Evolutionary conservation across 139 green algal species (phyloP), one percentile per base, ranked within the genome.

Genomic region (Chlamydomonas incerta): DNA sequence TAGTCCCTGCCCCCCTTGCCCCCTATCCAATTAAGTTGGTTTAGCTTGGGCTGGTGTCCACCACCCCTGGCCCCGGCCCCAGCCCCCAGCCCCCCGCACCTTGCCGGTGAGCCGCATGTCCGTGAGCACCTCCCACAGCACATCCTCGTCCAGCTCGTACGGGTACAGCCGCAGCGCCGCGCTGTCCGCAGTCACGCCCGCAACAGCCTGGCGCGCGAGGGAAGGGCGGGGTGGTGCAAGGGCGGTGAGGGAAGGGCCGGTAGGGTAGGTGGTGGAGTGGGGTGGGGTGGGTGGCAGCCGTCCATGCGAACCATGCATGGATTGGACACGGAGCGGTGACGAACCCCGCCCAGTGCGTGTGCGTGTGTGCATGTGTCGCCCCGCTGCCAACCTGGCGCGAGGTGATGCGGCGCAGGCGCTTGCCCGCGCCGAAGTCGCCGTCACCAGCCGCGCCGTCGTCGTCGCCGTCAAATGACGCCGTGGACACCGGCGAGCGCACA

Each of bases 71-170:
- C n/a, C n/a, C n/a, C n/a, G n/a, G n/a, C n/a, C n/a, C 41, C 41
- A 50, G 8, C 41, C 41, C 41, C 41, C 8, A 5, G 6, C 41
- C 41, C 8, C 41, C 31, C 70, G 0, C 52, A 88, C 84, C 79
- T 85, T 85, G 62, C 74, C 41, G 10, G 41, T 23, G 17, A 88
- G 58, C 28, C 70, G 65, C 83, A 92, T 85, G 29, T 72, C 83
- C 14, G 31, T 77, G 88, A 93, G 88, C 2, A 91, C 89, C 82
- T 94, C 87, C 89, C 86, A 91, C 75, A 94, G 74, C 33, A 83
- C 72, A 23, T 89, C 87, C 52, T 87, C 74, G 24, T 92, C 88
- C 18, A 94, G 62, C 18, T 91, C 90, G n/a, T 86, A 87, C 11
- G 65, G 66, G 46, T 90, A 87, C 69, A 94, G 37, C 46, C 83